phyloP scores from a whole-genome alignment of 257 asterid genomes.

The Gentiana macrophylla region DNA sequence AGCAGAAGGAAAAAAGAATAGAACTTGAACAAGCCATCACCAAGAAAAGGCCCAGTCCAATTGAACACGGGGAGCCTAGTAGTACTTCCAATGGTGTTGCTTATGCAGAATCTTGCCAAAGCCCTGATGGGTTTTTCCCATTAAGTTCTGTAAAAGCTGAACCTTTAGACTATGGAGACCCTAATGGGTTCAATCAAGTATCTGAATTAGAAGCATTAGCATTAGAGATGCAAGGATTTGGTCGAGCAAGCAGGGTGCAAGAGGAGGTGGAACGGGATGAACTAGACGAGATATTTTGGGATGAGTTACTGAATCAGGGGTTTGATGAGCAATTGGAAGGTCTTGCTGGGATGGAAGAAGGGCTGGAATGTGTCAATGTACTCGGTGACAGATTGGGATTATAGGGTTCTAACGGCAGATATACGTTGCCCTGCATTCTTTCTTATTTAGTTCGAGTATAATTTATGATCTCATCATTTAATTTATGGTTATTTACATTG shows the following conservation, averaged over 20 bases:
- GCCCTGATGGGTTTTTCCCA: neutral
- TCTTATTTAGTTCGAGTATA: too few relatives aligned
- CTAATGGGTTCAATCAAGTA: constrained; percentile 16
- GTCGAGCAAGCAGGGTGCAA: constrained; percentile 33
- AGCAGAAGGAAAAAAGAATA: constrained; percentile 38
- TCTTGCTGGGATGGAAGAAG: constrained; percentile 17
- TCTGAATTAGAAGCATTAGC: constrained; percentile 80
- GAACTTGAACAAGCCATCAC: constrained; percentile 45
- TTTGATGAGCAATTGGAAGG: constrained; percentile 21
- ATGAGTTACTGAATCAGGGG: constrained; percentile 55
- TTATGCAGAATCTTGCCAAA: constrained; percentile 20
- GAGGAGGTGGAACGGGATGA: constrained; percentile 24
- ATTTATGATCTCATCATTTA: too few relatives aligned
- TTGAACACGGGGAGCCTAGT: constrained; percentile 27
- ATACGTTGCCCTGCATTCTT: too few relatives aligned
- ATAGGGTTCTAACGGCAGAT: constrained; percentile 26
- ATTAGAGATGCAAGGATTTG: constrained; percentile 72
- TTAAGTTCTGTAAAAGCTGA: constrained; percentile 27
- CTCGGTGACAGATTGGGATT: constrained; percentile 56
- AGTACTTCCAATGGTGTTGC: neutral
- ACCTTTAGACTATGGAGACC: constrained; percentile 32
- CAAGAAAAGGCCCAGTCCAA: constrained; percentile 51
- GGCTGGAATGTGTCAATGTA: constrained; percentile 32
- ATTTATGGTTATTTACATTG: too few relatives aligned
- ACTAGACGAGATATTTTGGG: constrained; percentile 79